Conservation (phyloP, 257 asterid genomes). For the Mentha longifolia region DNA sequence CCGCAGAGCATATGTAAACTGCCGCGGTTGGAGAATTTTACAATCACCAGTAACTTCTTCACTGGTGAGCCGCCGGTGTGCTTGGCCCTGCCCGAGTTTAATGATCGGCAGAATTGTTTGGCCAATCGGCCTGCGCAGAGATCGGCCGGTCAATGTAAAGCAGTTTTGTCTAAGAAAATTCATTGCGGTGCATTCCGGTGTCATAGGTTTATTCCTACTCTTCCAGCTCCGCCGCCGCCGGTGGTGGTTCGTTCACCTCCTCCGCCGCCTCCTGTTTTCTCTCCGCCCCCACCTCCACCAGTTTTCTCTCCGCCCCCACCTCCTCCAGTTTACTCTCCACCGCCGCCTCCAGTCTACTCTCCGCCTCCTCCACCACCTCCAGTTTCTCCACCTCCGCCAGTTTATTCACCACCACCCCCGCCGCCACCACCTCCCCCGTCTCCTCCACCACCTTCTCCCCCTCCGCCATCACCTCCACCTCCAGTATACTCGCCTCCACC, state of each 20-base stretch:
- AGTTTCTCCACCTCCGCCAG: slow-evolving; percentile 37
- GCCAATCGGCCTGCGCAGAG: slow-evolving; percentile 67
- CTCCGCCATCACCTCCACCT: slow-evolving; percentile 30
- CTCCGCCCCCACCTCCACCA: slow-evolving; percentile 43
- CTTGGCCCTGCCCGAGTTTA: slow-evolving; percentile 59
- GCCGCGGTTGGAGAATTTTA: slow-evolving; percentile 72
- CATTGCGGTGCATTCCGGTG: slow-evolving; percentile 81
- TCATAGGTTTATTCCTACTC: slow-evolving; percentile 63
- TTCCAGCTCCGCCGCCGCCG: slow-evolving; percentile 65
- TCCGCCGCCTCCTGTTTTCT: slow-evolving; percentile 31
- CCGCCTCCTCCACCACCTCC: slow-evolving; percentile 37
- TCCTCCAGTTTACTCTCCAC: slow-evolving; percentile 8
- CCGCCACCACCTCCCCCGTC: slow-evolving; percentile 21
- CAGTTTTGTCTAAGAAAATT: slow-evolving; percentile 56
- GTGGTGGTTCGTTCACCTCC: slow-evolving; percentile 40
- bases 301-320: slow-evolving; percentile 42
- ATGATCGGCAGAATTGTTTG: slow-evolving; percentile 73
- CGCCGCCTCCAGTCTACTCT: slow-evolving; percentile 35
- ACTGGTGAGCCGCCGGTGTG: slow-evolving; percentile 80
- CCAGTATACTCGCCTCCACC: slow-evolving; percentile 26
- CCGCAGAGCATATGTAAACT: slow-evolving; percentile 67
- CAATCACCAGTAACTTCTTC: slow-evolving; percentile 67
- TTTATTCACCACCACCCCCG: slow-evolving; percentile 32
- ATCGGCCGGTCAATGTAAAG: slow-evolving; percentile 58
- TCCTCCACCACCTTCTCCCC: slow-evolving; percentile 37